phyloP scores from a whole-genome alignment of 2,329 filamentous ascomycete species.

The Neonectria magnoliae region DNA sequence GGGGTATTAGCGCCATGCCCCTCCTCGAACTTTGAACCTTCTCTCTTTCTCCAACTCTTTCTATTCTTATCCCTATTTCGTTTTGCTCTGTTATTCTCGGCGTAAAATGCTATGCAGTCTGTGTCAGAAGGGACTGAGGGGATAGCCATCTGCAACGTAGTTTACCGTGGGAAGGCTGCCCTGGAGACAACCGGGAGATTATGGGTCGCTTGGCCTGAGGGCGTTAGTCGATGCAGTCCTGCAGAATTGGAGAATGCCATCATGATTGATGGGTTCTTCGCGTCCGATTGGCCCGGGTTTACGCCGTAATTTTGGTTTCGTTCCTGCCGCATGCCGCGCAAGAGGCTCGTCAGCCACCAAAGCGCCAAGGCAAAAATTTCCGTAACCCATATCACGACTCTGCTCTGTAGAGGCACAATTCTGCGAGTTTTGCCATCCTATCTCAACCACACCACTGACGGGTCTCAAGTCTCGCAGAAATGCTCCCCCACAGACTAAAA shows the following conservation, averaged over 20 bases:
- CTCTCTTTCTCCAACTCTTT: background rate
- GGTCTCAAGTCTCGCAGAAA: background rate
- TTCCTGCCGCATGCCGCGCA: background rate
- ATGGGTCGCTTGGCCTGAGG: background rate
- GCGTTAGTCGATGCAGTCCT: background rate
- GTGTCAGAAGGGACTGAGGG: background rate
- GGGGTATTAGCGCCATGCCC: conserved; percentile 5
- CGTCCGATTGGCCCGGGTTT: conserved; percentile 15
- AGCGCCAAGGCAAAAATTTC: background rate
- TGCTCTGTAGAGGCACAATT: background rate
- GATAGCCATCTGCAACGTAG: background rate
- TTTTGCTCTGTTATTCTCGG: background rate
- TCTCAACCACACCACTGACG: background rate
- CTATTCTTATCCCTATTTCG: background rate
- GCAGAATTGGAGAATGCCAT: conserved; percentile 3
- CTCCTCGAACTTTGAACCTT: background rate
- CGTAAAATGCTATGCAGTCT: background rate
- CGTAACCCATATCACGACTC: background rate
- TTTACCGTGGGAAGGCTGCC: background rate
- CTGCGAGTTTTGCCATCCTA: background rate
- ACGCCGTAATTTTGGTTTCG: background rate
- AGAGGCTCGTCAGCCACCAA: background rate
- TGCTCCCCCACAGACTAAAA: background rate
- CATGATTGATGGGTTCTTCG: background rate
- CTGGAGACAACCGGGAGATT: background rate